These are phyloP conservation scores for Tremellales sp. DNA, from an alignment of 1,284 basidiomycete genomes.

Conservation along the genomic window DNA sequence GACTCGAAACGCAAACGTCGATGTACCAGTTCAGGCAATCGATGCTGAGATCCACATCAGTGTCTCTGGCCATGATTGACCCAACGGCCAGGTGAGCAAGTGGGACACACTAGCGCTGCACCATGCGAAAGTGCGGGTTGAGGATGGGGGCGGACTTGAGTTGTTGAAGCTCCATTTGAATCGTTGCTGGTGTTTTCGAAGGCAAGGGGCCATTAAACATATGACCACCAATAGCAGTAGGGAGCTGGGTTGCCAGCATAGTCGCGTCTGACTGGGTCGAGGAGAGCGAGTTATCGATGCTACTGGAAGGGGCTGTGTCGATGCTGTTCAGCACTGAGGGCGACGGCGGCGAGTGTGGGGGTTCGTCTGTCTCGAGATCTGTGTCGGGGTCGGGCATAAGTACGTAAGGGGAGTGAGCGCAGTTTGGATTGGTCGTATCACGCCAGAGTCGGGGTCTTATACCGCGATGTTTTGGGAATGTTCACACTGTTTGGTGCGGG, in stretches of 20 bases:
- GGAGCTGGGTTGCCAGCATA: neutral
- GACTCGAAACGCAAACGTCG: constrained; percentile 19
- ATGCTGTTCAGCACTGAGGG: too few relatives aligned
- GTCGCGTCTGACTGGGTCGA: neutral
- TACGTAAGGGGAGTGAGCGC: too few relatives aligned
- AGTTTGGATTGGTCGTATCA: too few relatives aligned
- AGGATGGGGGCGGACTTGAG: constrained; percentile 28
- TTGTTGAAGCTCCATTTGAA: constrained; percentile 22
- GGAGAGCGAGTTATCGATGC: too few relatives aligned
- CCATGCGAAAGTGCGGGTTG: constrained; percentile 33
- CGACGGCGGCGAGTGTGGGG: neutral
- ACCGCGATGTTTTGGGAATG: too few relatives aligned
- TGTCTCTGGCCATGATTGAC: neutral
- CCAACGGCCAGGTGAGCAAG: neutral
- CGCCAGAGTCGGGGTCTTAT: too few relatives aligned
- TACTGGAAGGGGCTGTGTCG: too few relatives aligned
- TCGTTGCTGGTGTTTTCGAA: constrained; percentile 1
- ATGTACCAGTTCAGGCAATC: constrained; percentile 31
- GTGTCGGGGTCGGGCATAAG: neutral
- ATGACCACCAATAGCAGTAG: neutral
- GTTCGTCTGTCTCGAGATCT: neutral
- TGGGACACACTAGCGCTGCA: constrained; percentile 27
- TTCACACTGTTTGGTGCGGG: too few relatives aligned
- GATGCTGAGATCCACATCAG: constrained; percentile 14
- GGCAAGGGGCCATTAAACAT: constrained; percentile 12